These are phyloP conservation scores for Aspergillus incahuasiensis DNA, from an alignment of 495 filamentous ascomycete species.

Conservation along the genomic window DNA sequence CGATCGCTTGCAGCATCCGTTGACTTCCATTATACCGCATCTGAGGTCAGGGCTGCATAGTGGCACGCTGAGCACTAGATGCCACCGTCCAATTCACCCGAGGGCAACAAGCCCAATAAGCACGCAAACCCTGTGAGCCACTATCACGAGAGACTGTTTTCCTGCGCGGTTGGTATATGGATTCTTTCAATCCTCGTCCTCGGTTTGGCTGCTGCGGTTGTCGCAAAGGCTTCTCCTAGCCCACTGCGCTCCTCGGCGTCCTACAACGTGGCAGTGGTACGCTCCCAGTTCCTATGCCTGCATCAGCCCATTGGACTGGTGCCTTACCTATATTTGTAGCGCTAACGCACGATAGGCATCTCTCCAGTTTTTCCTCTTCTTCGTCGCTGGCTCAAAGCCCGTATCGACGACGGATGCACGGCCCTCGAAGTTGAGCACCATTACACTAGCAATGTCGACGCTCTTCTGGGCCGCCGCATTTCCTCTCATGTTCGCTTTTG, in stretches of 20 bases:
- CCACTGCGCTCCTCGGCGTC: background rate
- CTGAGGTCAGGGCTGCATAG: too few relatives aligned
- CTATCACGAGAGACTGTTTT: background rate
- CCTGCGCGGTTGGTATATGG: background rate
- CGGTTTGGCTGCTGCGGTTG: background rate
- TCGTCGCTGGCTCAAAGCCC: slow-evolving; percentile 1
- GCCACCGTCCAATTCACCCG: background rate
- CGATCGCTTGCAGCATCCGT: background rate
- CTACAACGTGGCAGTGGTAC: background rate
- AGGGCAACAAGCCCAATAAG: background rate
- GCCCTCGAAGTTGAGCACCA: background rate
- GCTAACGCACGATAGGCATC: background rate
- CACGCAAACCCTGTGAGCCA: background rate
- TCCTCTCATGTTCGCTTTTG: slow-evolving; percentile 2
- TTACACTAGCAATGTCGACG: background rate
- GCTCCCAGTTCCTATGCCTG: background rate
- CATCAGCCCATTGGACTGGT: too few relatives aligned
- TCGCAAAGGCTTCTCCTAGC: slow-evolving; percentile 2
- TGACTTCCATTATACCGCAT: too few relatives aligned
- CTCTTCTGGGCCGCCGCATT: slow-evolving; percentile 2
- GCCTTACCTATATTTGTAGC: background rate
- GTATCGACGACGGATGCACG: slow-evolving; percentile 3
- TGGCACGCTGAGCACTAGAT: background rate
- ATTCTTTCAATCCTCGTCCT: slow-evolving; percentile 2
- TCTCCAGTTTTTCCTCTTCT: background rate